Conservation (phyloP, 495 filamentous ascomycete species). For the Neurospora africana region DNA sequence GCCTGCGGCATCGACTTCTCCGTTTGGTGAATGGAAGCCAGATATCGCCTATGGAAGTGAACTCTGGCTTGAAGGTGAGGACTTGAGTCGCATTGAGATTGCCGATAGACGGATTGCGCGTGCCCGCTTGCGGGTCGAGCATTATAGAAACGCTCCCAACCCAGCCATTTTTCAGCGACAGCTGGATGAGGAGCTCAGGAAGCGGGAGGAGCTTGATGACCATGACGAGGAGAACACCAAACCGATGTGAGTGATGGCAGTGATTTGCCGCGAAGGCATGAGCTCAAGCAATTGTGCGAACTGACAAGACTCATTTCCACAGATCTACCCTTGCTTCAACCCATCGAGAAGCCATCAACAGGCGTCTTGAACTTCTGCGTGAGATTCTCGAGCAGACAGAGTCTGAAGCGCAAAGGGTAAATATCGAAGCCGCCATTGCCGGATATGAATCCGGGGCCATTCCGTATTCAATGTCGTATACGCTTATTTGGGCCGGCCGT, state of each 20-base stretch:
- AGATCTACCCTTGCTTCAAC: conserved; percentile 13
- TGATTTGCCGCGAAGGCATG: not conserved
- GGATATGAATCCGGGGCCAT: conserved; percentile 34
- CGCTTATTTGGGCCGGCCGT: conserved; percentile 35
- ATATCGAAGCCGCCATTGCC: conserved; percentile 34
- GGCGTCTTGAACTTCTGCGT: conserved; percentile 22
- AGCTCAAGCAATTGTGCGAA: not conserved
- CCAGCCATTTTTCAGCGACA: conserved; percentile 17
- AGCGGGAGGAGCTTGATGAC: conserved; percentile 27
- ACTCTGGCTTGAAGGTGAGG: conserved; percentile 23
- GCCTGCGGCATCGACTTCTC: not conserved
- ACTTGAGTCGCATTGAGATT: conserved; percentile 27
- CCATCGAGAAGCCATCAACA: conserved; percentile 16
- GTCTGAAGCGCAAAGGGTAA: conserved; percentile 30
- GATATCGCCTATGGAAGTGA: conserved; percentile 13
- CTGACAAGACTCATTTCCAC: conserved; percentile 1
- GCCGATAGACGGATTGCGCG: conserved; percentile 31
- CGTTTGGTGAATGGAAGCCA: conserved; percentile 12
- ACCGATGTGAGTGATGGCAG: conserved; percentile 18
- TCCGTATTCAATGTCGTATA: conserved; percentile 27
- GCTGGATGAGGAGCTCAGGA: conserved; percentile 21
- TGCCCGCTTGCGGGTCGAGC: conserved; percentile 18
- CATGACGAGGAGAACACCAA: conserved; percentile 28
- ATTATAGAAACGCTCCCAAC: conserved; percentile 11
- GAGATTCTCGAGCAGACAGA: conserved; percentile 15